A percentile compares a stretch with the other conserved stretches of the same genome.
Evolutionary conservation across 345 rosid genomes (phyloP).

Genomic region (Bruguiera parviflora): DNA sequence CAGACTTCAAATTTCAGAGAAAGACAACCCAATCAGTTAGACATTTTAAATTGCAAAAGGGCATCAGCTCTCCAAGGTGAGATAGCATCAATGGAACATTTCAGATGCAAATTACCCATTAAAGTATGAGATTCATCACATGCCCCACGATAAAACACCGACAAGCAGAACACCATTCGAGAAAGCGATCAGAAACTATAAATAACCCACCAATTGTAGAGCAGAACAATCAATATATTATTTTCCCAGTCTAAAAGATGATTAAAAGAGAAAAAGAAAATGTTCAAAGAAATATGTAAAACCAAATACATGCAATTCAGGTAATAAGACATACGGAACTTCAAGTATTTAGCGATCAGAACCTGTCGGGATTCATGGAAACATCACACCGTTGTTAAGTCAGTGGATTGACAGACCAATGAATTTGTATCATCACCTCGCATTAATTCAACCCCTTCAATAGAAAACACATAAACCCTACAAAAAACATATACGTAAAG

Average conservation of each 20-base stretch:
- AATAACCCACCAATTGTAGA: not conserved
- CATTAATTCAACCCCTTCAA: not conserved
- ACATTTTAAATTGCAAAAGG: not conserved
- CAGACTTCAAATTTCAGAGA: too few relatives aligned
- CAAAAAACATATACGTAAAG: too few relatives aligned
- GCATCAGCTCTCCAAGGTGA: slow-evolving; percentile 63
- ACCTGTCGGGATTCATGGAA: slow-evolving; percentile 50
- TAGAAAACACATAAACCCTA: not conserved
- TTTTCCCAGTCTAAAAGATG: too few relatives aligned
- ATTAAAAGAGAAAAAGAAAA: too few relatives aligned
- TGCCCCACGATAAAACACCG: not conserved
- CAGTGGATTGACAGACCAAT: slow-evolving; percentile 55
- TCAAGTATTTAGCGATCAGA: slow-evolving; percentile 37
- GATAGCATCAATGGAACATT: slow-evolving; percentile 37
- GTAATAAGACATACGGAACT: too few relatives aligned
- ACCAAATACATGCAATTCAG: too few relatives aligned
- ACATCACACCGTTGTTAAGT: slow-evolving; percentile 39
- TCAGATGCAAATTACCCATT: slow-evolving; percentile 58
- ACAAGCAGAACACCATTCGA: not conserved
- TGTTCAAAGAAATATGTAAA: too few relatives aligned
- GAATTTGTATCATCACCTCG: slow-evolving; percentile 50
- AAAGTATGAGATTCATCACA: slow-evolving; percentile 29
- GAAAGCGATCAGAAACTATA: not conserved
- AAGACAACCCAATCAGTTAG: too few relatives aligned
- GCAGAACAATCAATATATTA: too few relatives aligned